These are phyloP conservation scores for Colletotrichum plurivorum DNA, from an alignment of 2,329 filamentous ascomycete species.

Conservation along the genomic window DNA sequence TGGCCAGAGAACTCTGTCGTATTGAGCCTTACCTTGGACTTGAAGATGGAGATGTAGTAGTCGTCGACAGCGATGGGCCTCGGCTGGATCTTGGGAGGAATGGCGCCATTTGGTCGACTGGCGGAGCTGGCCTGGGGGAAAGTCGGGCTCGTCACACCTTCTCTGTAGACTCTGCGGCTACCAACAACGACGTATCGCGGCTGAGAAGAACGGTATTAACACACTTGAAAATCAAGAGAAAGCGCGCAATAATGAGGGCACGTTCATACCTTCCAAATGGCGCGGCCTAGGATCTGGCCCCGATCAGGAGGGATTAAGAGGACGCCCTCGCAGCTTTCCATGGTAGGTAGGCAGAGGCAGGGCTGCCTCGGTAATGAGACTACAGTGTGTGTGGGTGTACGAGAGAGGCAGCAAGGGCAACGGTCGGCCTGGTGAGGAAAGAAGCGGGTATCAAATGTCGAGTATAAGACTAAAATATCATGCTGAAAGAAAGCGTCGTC, in stretches of 20 bases:
- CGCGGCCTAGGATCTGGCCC: slow-evolving; percentile 64
- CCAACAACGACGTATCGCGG: slow-evolving; percentile 73
- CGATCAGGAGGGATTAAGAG: slow-evolving; percentile 66
- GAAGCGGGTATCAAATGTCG: slow-evolving; percentile 13
- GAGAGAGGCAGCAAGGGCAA: slow-evolving; percentile 9
- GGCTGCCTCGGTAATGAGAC: not conserved
- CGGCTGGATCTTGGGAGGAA: slow-evolving; percentile 53
- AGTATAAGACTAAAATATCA: slow-evolving; percentile 29
- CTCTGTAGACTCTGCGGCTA: slow-evolving; percentile 50
- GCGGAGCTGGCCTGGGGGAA: slow-evolving; percentile 55
- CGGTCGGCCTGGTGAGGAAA: slow-evolving; percentile 7
- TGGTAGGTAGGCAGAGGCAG: slow-evolving; percentile 7
- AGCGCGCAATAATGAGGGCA: slow-evolving; percentile 7
- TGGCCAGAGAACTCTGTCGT: slow-evolving; percentile 23
- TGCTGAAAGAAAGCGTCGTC: slow-evolving; percentile 23
- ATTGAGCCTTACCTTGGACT: slow-evolving; percentile 62
- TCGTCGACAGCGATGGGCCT: slow-evolving; percentile 52
- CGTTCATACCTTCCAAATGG: slow-evolving; percentile 65
- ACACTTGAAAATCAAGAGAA: slow-evolving; percentile 4
- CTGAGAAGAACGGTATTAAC: slow-evolving; percentile 52
- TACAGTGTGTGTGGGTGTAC: not conserved
- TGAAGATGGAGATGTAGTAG: slow-evolving; percentile 68
- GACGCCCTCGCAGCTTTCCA: slow-evolving; percentile 57
- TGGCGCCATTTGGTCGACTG: slow-evolving; percentile 53
- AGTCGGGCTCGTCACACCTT: slow-evolving; percentile 51